Evolutionary conservation across 352 stramenopile species (phyloP), one percentile per base, ranked within the genome.

Genomic region (Pythium pyrilobum): DNA sequence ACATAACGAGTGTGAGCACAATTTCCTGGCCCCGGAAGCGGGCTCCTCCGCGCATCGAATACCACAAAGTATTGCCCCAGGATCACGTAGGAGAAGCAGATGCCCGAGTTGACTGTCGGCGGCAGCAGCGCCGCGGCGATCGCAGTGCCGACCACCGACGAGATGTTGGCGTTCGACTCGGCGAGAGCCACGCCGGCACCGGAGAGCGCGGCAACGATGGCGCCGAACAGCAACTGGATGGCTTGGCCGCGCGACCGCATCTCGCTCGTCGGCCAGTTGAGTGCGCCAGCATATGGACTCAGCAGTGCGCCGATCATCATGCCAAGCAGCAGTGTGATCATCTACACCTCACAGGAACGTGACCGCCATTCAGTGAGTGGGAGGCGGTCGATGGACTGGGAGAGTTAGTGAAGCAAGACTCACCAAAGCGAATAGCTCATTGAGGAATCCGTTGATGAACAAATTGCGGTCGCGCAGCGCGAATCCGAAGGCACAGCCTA

Each of bases 141-240:
- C n/a, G 81, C 84, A 21, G 79, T 89, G 36, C 84, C 84, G n/a
- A 95, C 84, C n/a, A 95, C 83, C 0, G 84, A 95, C 27, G 82
- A 93, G 45, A 95, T 91, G 50, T 95, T 95, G 51, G 76, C 77
- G 49, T 93, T 95, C 10, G 79, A 93, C 57, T 95, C 84, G 27
- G 84, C 81, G 6, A 95, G 57, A 20, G 82, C 84, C 31, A 91
- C 82, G 16, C 80, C 84, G 3, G 81, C 78, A 29, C 84, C 84
- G 0, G 81, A 92, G 10, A 91, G 56, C 10, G 84, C 80, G 2
- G 84, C 84, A 31, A 95, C 81, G 36, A 92, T 67, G 1, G 82
- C 84, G 7, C 84, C 82, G 38, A 93, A 95, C 8, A 95, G 64
- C 13, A 95, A 54, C 38, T 89, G 74, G 29, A 92, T 88, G 16